Base-by-base conservation (phyloP, 2,329 filamentous ascomycete species). In the Colletotrichum sublineola region DNA sequence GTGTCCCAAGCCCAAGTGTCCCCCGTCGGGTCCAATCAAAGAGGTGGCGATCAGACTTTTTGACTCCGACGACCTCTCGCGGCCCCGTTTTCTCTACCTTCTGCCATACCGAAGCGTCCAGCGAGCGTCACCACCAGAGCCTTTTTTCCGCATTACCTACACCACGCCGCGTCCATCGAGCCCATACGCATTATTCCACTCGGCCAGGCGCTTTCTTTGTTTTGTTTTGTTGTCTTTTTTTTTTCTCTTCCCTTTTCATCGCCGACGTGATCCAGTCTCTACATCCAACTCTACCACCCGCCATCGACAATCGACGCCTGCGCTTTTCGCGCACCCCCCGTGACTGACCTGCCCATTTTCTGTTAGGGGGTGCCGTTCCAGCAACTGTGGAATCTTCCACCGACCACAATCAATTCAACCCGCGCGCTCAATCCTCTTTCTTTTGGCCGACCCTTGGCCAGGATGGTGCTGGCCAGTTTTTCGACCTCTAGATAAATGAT, bases 401-500 rank as follows among this genome's bases (percentile, higher is more conserved):
- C 69, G 57, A 52, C 63, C 15, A 52, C 67, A 66, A 64, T 72
- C 74, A 70, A 64, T 65, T 55, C 61, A 71, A 73, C 52, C 63
- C 68, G 48, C 57, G 29, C 46, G 36, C 55, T 42, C 60, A 52
- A 46, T 42, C n/a, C 57, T 73, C 68, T 75, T 74, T 68, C 76
- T 78, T 77, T 78, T 80, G 79, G 77, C 80, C 79, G 75, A 78
- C 75, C 79, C 80, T 81, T 82, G 83, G 83, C 85, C 88, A 90
- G 84, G 83, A 90, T 90, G 88, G 85, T 89, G 86, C 84, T 86
- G 84, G 84, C 82, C 84, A 84, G 84, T 81, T 78, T 81, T 80
- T 78, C 79, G 79, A 83, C 81, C 81, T 81, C 80, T 80, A 86
- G 86, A 86, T 90, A 87, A 88, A 89, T 90, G 88, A 86, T 85